Base-by-base conservation (phyloP, 345 rosid species). In the Raphanus raphanistrum region DNA sequence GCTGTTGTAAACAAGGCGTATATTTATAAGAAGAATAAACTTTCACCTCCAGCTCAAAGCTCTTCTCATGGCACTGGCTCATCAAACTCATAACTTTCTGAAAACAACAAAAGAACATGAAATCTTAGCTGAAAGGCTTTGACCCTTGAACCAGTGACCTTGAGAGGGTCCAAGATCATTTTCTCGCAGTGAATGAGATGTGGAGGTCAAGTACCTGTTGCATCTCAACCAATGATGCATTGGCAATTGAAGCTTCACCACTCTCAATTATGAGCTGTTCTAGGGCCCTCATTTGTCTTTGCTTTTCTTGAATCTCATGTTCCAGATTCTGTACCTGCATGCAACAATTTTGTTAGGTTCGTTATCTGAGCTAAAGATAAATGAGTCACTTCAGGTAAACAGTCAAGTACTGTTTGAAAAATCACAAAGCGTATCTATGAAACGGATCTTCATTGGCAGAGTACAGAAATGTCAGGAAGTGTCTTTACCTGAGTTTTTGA, bases 21-120 rank as follows among this genome's bases (percentile, higher is more conserved):
- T 33, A 50, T 55, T 29, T 4, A 41, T 55, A 2, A 26, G 59
- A 41, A 58, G 16, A 35, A 35, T 13, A 65, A 66, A 0, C 5
- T 16, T 84, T 81, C 71, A 93, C 98, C 98, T 93, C 99, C 54
- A 96, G 87, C 84, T 93, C 99, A 89, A 96, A 96, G 83, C 89
- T 86, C 82, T 87, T 93, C 79, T 96, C 99, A 80, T 91, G 92
- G 81, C 96, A 91, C 74, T 96, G 96, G 67, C 90, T 86, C 99
- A 93, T 93, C 86, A 96, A 82, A 83, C 85, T 90, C 89, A 82
- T 87, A 45, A 96, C 92, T 63, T 87, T 93, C 99, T 96, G 95
- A 82, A 80, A 64, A 73, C 29, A 78, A 79, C 63, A 43, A 76
- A 80, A 38, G 76, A 60, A 73, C 25, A 8, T 31, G 63, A 71